These are phyloP conservation scores for Boletus subparvulus DNA, from an alignment of 768 basidiomycete species.

Conservation along the genomic window DNA sequence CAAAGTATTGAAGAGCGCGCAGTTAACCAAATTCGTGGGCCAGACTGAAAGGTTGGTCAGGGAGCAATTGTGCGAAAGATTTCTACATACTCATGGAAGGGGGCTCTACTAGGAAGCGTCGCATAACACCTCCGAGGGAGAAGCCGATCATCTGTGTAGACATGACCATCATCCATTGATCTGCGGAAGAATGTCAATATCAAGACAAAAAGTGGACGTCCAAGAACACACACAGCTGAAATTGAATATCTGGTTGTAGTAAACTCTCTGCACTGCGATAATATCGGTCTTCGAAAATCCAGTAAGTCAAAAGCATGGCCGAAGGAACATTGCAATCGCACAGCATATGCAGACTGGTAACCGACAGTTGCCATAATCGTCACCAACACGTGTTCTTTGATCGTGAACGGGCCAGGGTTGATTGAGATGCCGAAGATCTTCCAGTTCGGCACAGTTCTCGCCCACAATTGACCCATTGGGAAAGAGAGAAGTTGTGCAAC, in stretches of 20 bases:
- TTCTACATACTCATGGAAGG: slow-evolving; percentile 57
- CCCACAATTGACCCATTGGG: slow-evolving; percentile 66
- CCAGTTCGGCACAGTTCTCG: slow-evolving; percentile 48
- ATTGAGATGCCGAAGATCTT: slow-evolving; percentile 56
- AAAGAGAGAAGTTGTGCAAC: slow-evolving; percentile 75
- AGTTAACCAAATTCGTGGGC: slow-evolving; percentile 69
- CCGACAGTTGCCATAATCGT: slow-evolving; percentile 65
- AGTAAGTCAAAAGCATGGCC: neutral
- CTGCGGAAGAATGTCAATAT: slow-evolving; percentile 22
- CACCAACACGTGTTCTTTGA: slow-evolving; percentile 73
- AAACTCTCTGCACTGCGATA: slow-evolving; percentile 69
- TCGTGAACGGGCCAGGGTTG: slow-evolving; percentile 77
- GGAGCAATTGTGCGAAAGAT: neutral
- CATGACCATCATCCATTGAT: slow-evolving; percentile 63
- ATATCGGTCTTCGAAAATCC: slow-evolving; percentile 53
- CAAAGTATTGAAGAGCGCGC: slow-evolving; percentile 73
- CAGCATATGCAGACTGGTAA: slow-evolving; percentile 24
- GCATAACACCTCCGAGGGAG: slow-evolving; percentile 56
- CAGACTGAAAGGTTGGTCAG: slow-evolving; percentile 52
- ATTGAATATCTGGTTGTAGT: slow-evolving; percentile 57
- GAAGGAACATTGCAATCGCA: slow-evolving; percentile 5
- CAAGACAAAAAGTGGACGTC: neutral
- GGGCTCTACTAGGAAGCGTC: slow-evolving; percentile 63
- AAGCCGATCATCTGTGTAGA: slow-evolving; percentile 73
- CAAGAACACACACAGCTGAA: slow-evolving; percentile 42